A percentile compares a stretch with the other conserved stretches of the same genome.
These are phyloP conservation scores for Kluyveromyces dobzhanskii DNA, from an alignment of 805 yeast species.

Conservation along the genomic window DNA sequence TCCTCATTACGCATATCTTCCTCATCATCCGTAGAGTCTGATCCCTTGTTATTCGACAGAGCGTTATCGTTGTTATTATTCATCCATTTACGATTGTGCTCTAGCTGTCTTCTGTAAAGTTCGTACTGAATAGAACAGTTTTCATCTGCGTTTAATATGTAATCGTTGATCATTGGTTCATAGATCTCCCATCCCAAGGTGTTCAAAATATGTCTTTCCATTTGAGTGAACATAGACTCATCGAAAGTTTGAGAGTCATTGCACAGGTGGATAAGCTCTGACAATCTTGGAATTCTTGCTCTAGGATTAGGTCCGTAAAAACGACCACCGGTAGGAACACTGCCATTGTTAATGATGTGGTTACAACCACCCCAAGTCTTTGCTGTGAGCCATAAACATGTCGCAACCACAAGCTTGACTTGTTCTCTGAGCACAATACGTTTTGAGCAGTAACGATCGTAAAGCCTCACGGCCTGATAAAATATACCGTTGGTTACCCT, in stretches of 20 bases:
- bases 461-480: conserved; percentile 61
- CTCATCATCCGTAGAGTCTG: conserved; percentile 22
- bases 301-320: conserved; percentile 65
- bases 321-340: conserved; percentile 49
- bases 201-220: conserved; percentile 67
- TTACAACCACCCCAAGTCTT: conserved; percentile 73
- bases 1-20: conserved; percentile 10
- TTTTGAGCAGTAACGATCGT: conserved; percentile 86
- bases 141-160: conserved; percentile 36
- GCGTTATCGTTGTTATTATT: conserved; percentile 3
- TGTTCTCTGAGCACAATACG: conserved; percentile 80
- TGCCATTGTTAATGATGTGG: conserved; percentile 47
- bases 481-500: conserved; percentile 59
- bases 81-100: conserved; percentile 17
- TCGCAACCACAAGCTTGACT: conserved; percentile 82
- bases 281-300: conserved; percentile 63
- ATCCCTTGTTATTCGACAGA: conserved; percentile 18
- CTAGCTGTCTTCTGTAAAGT: conserved; percentile 26
- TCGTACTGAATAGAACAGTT: conserved; percentile 36
- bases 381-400: conserved; percentile 89
- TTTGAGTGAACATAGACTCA: conserved; percentile 55
- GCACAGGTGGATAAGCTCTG: conserved; percentile 65
- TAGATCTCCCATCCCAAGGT: conserved; percentile 67
- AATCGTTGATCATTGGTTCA: conserved; percentile 51
- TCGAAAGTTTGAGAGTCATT: conserved; percentile 53